Evolutionary conservation across 164 flowering plant genomes (phyloP), one percentile per base, ranked within the genome.

Genomic region (Macadamia tetraphylla): DNA sequence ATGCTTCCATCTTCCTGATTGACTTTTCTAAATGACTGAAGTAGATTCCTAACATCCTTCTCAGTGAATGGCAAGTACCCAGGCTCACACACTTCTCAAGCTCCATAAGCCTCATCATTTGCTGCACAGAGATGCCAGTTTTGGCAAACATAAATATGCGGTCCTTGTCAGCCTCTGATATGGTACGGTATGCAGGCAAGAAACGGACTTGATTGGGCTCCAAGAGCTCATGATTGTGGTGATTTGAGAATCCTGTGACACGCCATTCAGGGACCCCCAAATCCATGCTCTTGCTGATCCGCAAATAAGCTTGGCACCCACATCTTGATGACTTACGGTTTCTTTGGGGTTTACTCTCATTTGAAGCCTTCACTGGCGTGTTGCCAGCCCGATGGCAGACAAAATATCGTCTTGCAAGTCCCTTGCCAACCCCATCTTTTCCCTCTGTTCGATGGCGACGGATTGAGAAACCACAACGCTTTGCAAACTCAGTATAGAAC

Each of bases 351-450:
- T 80, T 80, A 46, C 51, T 46, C 17, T 74, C 82, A 31, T 74
- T 77, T 32, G 80, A 76, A 73, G 77, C 77, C 59, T 80, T 80
- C 44, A 80, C 70, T 29, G 80, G 78, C 58, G 72, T 78, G 65
- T 77, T 77, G 55, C 82, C 82, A 67, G 82, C 74, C 4, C 80
- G 78, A 44, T 80, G 74, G 62, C 82, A 80, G 60, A 80, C 82
- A 74, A 80, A 77, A 68, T 80, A 80, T 62, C 82, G 61, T 52
- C 80, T 63, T 44, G 77, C 74, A 58, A 80, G 40, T 7, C 82
- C 82, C 61, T 77, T 64, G 51, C 51, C 51, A 46, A 46, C 51
- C 51, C 51, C 51, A 61, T 72, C 72, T 53, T 74, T 78, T 78
- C 82, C 77, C 70, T 77, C 78, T 1, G 80, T 77, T 15, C 78